phyloP scores from a whole-genome alignment of 2,329 filamentous ascomycete genomes.

The Colletotrichum orchidophilum region DNA sequence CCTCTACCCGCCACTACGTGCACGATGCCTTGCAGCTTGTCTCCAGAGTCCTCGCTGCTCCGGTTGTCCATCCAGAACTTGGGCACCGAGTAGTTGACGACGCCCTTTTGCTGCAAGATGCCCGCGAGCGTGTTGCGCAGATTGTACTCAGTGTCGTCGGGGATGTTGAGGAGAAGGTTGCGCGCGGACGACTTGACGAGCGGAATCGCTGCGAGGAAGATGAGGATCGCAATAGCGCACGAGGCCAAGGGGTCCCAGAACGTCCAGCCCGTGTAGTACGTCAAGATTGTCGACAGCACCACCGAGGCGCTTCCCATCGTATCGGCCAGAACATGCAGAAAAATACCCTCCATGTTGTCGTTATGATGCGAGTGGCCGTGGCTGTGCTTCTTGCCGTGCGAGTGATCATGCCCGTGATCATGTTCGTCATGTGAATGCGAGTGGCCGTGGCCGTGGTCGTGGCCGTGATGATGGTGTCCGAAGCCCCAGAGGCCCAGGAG shows the following conservation, averaged over 20 bases:
- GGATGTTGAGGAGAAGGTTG: slow-evolving; percentile 83
- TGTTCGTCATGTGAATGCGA: slow-evolving; percentile 48
- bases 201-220: slow-evolving; percentile 90
- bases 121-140: slow-evolving; percentile 87
- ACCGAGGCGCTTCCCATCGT: slow-evolving; percentile 94
- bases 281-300: slow-evolving; percentile 88
- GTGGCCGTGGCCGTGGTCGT: slow-evolving; percentile 53
- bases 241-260: slow-evolving; percentile 96
- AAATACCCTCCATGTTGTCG: slow-evolving; percentile 98
- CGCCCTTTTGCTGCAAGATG: slow-evolving; percentile 82
- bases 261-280: slow-evolving; percentile 88
- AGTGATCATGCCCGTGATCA: slow-evolving; percentile 52
- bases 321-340: slow-evolving; percentile 93
- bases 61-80: slow-evolving; percentile 91
- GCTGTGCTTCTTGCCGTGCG: slow-evolving; percentile 51
- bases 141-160: slow-evolving; percentile 86
- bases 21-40: slow-evolving; percentile 81
- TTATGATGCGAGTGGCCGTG: slow-evolving; percentile 69
- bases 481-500: slow-evolving; percentile 92
- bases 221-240: slow-evolving; percentile 90
- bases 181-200: slow-evolving; percentile 87
- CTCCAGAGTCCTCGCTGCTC: slow-evolving; percentile 45
- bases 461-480: slow-evolving; percentile 70
- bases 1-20: slow-evolving; percentile 81
- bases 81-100: slow-evolving; percentile 85